Evolutionary conservation across 108 stramenopile genomes (phyloP).

Genomic region (Stephanodiscus minutulus): DNA sequence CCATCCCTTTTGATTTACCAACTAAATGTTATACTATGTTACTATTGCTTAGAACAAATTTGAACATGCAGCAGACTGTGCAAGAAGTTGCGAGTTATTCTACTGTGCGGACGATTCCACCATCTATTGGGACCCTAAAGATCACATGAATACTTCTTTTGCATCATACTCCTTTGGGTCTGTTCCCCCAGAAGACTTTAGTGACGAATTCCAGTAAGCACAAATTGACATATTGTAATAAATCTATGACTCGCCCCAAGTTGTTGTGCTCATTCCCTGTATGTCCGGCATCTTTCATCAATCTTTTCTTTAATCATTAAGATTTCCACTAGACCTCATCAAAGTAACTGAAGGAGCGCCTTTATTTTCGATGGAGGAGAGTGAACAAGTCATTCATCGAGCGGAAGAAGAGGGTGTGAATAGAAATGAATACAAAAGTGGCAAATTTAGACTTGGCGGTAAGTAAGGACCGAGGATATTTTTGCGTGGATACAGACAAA

Average conservation of each 20-base stretch:
- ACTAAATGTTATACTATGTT: background rate
- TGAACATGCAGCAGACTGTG: conserved; percentile 60
- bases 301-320: conserved; percentile 4
- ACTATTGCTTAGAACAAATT: conserved; percentile 32
- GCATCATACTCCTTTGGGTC: conserved; percentile 59
- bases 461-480: background rate
- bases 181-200: conserved; percentile 72
- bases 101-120: conserved; percentile 52
- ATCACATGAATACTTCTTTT: conserved; percentile 33
- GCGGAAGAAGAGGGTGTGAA: conserved; percentile 60
- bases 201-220: conserved; percentile 53
- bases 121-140: conserved; percentile 5
- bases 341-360: conserved; percentile 57
- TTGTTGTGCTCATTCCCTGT: background rate
- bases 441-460: conserved; percentile 71
- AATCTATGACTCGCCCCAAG: background rate
- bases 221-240: background rate
- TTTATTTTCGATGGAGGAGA: conserved; percentile 53
- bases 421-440: conserved; percentile 63
- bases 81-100: conserved; percentile 56
- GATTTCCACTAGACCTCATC: conserved; percentile 66
- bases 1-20: background rate
- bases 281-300: background rate
- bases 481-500: background rate
- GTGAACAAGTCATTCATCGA: conserved; percentile 35